Base-by-base conservation (phyloP, 306 rosid species). In the Luffa acutangula region DNA sequence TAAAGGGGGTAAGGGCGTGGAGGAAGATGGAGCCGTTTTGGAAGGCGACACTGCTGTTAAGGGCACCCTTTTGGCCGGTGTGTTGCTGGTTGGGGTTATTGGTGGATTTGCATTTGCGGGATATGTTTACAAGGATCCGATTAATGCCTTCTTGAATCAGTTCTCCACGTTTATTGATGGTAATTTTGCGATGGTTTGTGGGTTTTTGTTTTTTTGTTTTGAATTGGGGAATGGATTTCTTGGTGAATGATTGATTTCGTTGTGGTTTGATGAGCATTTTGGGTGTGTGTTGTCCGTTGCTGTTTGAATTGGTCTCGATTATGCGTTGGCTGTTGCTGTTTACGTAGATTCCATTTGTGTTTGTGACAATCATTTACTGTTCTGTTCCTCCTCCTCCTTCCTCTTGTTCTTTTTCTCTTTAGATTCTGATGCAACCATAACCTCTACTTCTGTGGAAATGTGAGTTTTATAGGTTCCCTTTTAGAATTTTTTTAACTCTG, bases 81-180 rank as follows among this genome's bases (percentile, higher is more conserved):
- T 93, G 6, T 75, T 96, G 34, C 84, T 93, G 57, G 78, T 96
- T 20, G 94, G 94, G n/a, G 1, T 87, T 37, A 91, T 96, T 53
- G 98, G 99, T n/a, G 97, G 98, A 17, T 89, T 91, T 65, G 93
- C 86, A 31, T 65, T 91, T 12, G 94, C 88, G 82, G 97, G 99
- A 1, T 93, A 89, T 79, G 39, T 96, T 46, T 96, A 91, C 76
- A 89, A 62, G 89, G 98, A 96, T 3, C 94, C 87, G 52, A 85
- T 96, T 66, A 96, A 89, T 57, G 79, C 90, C 33, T 93, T 89
- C 83, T 84, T 96, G 86, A 91, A 49, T 80, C 87, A 91, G 33
- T 80, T 96, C 45, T 88, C 99, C 4, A 83, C 89, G 34, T 83
- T 93, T 77, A 93, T 96, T 7, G 96, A 95, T 74, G 98, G 97